Conservation (phyloP, 768 basidiomycete genomes). For the Mycena metata region DNA sequence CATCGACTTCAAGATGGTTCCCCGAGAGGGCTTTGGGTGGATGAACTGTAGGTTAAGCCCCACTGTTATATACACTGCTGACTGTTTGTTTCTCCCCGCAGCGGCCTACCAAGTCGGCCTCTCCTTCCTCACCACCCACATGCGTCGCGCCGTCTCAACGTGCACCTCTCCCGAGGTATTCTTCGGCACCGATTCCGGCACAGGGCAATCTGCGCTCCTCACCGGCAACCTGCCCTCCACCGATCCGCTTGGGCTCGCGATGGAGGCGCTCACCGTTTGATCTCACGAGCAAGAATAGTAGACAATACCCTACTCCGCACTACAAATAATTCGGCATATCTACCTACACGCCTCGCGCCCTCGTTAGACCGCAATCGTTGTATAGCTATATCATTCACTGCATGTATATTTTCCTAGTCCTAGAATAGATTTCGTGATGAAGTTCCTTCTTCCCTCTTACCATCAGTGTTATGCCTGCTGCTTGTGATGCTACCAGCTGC, state of each 20-base stretch:
- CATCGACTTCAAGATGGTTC: constrained; percentile 97
- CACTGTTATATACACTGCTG: neutral
- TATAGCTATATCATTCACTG: constrained; percentile 19
- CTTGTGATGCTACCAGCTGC: constrained; percentile 59
- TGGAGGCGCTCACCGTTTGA: constrained; percentile 62
- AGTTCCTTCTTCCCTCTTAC: neutral
- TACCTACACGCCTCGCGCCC: neutral
- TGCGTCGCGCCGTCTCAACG: constrained; percentile 95
- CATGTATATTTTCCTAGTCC: constrained; percentile 29
- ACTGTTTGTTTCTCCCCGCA: constrained; percentile 45
- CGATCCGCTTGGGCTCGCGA: constrained; percentile 74
- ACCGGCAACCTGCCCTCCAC: constrained; percentile 56
- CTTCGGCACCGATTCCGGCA: constrained; percentile 69
- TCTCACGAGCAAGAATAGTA: constrained; percentile 1
- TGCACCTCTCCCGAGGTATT: constrained; percentile 95
- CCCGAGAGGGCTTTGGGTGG: constrained; percentile 98
- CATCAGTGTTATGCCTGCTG: constrained; percentile 41
- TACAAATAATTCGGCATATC: constrained; percentile 25
- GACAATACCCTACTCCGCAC: constrained; percentile 5
- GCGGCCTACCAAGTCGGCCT: constrained; percentile 98
- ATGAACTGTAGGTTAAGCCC: constrained; percentile 83
- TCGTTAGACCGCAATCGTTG: constrained; percentile 21
- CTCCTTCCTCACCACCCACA: constrained; percentile 91
- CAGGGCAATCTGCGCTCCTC: constrained; percentile 50
- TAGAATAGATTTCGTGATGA: neutral